Evolutionary conservation across 352 stramenopile species (phyloP).

Genomic region (Elongisporangium prolatum): DNA sequence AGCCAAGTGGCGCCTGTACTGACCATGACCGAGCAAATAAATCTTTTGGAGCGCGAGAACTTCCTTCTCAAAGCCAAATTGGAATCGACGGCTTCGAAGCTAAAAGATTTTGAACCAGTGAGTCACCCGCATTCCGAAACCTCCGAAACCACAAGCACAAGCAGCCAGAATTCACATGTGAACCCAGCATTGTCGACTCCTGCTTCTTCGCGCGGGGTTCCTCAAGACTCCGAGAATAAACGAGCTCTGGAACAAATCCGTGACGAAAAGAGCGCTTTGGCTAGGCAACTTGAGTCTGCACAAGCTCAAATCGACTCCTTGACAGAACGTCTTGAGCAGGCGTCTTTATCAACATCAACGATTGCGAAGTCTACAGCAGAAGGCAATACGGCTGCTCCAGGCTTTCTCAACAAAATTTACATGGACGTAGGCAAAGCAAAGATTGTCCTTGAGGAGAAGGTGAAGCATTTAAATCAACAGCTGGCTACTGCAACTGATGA

Average conservation of each 20-base stretch:
- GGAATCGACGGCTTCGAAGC: constrained; percentile 23
- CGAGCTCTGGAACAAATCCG: neutral
- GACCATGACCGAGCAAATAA: constrained; percentile 71
- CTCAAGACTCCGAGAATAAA: neutral
- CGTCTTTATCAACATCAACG: neutral
- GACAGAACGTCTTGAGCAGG: neutral
- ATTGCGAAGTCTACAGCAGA: constrained; percentile 7
- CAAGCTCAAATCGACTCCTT: neutral
- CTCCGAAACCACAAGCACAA: constrained; percentile 43
- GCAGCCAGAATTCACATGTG: constrained; percentile 14
- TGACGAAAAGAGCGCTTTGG: neutral
- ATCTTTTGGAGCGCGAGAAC: constrained; percentile 70
- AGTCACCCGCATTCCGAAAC: constrained; percentile 26
- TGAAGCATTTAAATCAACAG: constrained; percentile 48
- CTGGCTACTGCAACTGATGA: constrained; percentile 41
- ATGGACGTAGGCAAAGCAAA: constrained; percentile 79
- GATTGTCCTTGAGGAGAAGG: constrained; percentile 59
- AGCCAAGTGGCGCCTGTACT: constrained; percentile 35
- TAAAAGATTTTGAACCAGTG: constrained; percentile 31
- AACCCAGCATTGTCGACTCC: neutral
- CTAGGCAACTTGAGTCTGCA: neutral
- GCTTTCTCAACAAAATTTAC: constrained; percentile 81
- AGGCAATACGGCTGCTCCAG: constrained; percentile 9
- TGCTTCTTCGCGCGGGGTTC: neutral
- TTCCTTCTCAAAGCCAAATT: constrained; percentile 63